A percentile compares a stretch with the other conserved stretches of the same genome.
These are phyloP conservation scores for Mycena latifolia DNA, from an alignment of 768 basidiomycete species.

Conservation along the genomic window DNA sequence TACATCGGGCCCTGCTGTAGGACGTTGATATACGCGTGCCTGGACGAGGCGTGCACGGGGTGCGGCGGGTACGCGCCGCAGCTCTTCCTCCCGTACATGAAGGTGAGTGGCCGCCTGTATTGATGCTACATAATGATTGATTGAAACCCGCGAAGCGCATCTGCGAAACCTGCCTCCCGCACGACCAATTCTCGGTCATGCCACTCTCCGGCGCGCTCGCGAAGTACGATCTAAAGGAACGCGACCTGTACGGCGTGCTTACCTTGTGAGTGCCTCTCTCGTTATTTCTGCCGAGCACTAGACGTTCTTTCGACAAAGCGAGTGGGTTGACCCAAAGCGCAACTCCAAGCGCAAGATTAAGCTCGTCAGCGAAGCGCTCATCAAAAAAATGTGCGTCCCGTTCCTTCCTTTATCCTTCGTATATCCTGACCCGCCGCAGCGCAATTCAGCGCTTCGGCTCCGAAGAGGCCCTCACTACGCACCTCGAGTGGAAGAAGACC, in stretches of 20 bases:
- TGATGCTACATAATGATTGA: background rate
- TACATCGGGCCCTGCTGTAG: background rate
- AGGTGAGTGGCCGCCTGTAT: slow-evolving; percentile 5
- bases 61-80: slow-evolving; percentile 15
- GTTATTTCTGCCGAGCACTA: background rate
- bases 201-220: slow-evolving; percentile 11
- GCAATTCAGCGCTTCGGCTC: slow-evolving; percentile 17
- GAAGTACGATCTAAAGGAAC: slow-evolving; percentile 29
- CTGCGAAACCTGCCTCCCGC: slow-evolving; percentile 17
- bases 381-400: slow-evolving; percentile 13
- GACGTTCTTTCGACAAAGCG: background rate
- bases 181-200: slow-evolving; percentile 22
- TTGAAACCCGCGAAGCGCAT: slow-evolving; percentile 2
- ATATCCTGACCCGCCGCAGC: background rate
- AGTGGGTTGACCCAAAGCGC: slow-evolving; percentile 8
- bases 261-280: slow-evolving; percentile 8
- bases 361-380: slow-evolving; percentile 23
- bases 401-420: background rate
- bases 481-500: slow-evolving; percentile 15
- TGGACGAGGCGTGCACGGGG: background rate
- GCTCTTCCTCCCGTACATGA: slow-evolving; percentile 20
- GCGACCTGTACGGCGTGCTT: background rate
- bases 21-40: slow-evolving; percentile 17
- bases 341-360: slow-evolving; percentile 14
- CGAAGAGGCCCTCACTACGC: background rate